Base-by-base conservation (phyloP, 2,329 filamentous ascomycete genomes). In the Ophiocordyceps unilateralis region DNA sequence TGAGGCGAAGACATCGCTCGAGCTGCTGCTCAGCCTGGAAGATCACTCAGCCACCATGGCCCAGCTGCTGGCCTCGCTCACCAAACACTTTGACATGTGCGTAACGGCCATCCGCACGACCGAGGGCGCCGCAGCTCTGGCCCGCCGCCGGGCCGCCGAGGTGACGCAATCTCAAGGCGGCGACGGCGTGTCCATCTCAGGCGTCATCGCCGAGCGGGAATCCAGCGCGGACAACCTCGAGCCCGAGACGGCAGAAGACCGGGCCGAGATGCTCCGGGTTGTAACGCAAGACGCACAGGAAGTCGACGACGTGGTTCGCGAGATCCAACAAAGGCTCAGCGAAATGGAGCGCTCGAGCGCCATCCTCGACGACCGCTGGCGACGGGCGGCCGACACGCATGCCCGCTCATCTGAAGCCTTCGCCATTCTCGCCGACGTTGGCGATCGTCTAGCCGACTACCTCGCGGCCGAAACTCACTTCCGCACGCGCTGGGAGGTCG, bases 41-140 rank as follows among this genome's bases (percentile, higher is more conserved):
- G 69, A 69, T 14, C 78, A 89, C 50, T 88, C 88, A 0, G 78
- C 83, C 48, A 77, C 80, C 52, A 89, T 93, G 78, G 89, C 88
- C 5, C 71, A 80, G 45, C 71, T 86, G 5, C 73, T 96, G 2
- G 75, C 85, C 44, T 86, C 82, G 1, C 67, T 96, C 4, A 87
- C 86, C 8, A 76, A 74, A 22, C 89, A 96, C 61, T 95, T 94
- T 57, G 89, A 96, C 58, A 76, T 93, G 49, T 95, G 89, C 58
- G 84, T 93, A 14, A 89, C 81, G 1, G 89, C 89, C 1, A 81
- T 95, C 38, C 83, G 87, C 46, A 86, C 89, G 41, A 95, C 88
- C 3, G 87, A 94, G 63, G 83, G 82, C 24, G 83, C 80, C 5
- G 77, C 78, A 12, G 81, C 77, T 5, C 67, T 79, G 39, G 81